Conservation (phyloP, 163 green algal genomes). For the Chlamydomonas reinhardtii region DNA sequence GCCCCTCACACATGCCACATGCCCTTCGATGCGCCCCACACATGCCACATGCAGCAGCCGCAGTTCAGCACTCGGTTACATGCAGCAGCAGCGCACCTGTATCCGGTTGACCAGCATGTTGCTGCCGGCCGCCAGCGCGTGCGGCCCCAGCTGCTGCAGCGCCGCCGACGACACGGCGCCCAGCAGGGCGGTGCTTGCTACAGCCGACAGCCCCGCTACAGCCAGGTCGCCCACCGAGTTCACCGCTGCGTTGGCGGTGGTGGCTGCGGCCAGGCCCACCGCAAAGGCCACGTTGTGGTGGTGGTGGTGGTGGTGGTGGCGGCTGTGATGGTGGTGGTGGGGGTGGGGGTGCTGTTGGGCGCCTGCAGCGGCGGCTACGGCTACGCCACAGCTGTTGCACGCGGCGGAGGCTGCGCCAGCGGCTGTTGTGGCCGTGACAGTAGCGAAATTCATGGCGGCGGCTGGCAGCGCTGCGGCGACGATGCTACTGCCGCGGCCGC, state of each 20-base stretch:
- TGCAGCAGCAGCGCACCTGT: background rate
- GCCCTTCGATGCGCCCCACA: no score
- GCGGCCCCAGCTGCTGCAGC: conserved; percentile 9
- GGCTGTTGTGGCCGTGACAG: background rate
- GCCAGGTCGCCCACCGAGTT: background rate
- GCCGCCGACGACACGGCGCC: background rate
- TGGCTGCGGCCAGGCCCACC: conserved; percentile 9
- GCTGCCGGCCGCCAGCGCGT: background rate
- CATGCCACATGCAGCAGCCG: no score
- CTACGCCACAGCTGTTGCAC: no score
- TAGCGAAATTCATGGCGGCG: background rate
- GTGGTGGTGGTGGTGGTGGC: background rate
- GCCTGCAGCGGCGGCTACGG: no score
- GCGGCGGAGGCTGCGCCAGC: no score
- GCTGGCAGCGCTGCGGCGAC: background rate
- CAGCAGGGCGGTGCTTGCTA: background rate
- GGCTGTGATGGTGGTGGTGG: background rate
- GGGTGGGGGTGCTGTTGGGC: no score
- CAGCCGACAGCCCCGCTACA: background rate
- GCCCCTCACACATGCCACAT: no score
- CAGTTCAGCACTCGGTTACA: no score
- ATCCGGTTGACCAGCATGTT: background rate
- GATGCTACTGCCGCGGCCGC: no score
- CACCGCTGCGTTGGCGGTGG: background rate
- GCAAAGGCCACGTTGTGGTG: background rate